Evolutionary conservation across 805 yeast species (phyloP).

Genomic region (Saturnispora silvae): DNA sequence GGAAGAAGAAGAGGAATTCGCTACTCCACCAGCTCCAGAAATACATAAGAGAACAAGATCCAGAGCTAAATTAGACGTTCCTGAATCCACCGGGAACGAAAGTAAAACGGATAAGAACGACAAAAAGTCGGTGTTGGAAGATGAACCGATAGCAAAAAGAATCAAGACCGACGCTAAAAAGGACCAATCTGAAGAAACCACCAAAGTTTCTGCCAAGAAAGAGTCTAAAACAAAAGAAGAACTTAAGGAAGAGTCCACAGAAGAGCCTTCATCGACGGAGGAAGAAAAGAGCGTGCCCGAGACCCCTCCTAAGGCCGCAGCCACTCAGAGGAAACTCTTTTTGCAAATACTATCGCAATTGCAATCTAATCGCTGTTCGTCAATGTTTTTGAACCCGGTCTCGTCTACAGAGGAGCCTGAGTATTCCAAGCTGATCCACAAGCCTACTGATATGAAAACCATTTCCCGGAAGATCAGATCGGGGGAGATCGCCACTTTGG

Average conservation of each 20-base stretch:
- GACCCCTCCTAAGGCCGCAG: no score
- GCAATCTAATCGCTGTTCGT: slow-evolving; percentile 60
- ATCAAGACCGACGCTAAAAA: no score
- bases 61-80: background rate
- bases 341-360: slow-evolving; percentile 53
- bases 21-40: background rate
- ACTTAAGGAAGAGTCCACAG: background rate
- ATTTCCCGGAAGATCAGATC: slow-evolving; percentile 49
- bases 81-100: no score
- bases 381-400: slow-evolving; percentile 65
- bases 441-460: slow-evolving; percentile 61
- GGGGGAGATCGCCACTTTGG: slow-evolving; percentile 38
- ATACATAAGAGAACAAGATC: slow-evolving; percentile 5
- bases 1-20: slow-evolving; percentile 6
- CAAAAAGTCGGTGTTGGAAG: no score
- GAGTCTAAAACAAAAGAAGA: no score
- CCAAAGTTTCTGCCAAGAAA: no score
- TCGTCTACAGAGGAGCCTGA: slow-evolving; percentile 57
- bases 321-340: slow-evolving; percentile 41
- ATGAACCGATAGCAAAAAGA: no score
- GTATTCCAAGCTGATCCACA: slow-evolving; percentile 48
- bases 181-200: no score
- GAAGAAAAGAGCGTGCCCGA: slow-evolving; percentile 5
- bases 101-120: no score
- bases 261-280: background rate